phyloP scores from a whole-genome alignment of 2,329 filamentous ascomycete genomes.

The Dactylellina sp. region DNA sequence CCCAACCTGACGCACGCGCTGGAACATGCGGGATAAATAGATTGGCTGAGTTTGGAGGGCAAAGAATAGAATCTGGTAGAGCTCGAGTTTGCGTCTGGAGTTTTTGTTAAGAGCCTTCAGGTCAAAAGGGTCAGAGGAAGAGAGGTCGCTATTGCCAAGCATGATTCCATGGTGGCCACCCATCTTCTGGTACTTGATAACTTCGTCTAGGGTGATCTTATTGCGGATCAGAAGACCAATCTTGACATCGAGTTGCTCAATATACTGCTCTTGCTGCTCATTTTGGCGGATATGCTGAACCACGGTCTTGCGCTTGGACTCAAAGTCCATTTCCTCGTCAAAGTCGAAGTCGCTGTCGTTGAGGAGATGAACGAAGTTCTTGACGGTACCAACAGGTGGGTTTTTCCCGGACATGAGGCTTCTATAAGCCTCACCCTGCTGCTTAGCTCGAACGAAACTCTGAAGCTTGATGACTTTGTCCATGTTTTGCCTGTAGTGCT shows the following conservation, averaged over 20 bases:
- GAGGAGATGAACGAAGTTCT: constrained; percentile 96
- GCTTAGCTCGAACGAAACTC: constrained; percentile 92
- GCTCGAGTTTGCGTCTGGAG: constrained; percentile 92
- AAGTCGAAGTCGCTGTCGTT: constrained; percentile 99
- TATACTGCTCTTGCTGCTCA: constrained; percentile 96
- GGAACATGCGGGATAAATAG: constrained; percentile 90
- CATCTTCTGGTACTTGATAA: constrained; percentile 95
- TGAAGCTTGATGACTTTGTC: constrained; percentile 98
- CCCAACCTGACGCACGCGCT: constrained; percentile 81
- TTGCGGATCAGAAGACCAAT: constrained; percentile 98
- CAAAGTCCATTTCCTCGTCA: constrained; percentile 97
- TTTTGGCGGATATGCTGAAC: constrained; percentile 98
- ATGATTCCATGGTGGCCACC: constrained; percentile 87
- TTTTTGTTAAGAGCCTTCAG: constrained; percentile 97
- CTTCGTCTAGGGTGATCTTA: constrained; percentile 98
- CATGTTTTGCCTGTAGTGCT: constrained; percentile 97
- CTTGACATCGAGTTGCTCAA: constrained; percentile 98
- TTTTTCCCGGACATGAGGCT: constrained; percentile 89
- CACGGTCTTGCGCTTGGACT: constrained; percentile 91
- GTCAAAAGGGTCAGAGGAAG: constrained; percentile 91
- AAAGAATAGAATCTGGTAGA: constrained; percentile 98
- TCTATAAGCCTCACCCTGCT: constrained; percentile 98
- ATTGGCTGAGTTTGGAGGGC: constrained; percentile 95
- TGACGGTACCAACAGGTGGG: constrained; percentile 93
- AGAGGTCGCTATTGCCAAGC: constrained; percentile 86